A percentile compares a stretch with the other conserved stretches of the same genome.
Evolutionary conservation across 176 grass and related monocot species (phyloP).

Genomic region (Dactylis glomerata): DNA sequence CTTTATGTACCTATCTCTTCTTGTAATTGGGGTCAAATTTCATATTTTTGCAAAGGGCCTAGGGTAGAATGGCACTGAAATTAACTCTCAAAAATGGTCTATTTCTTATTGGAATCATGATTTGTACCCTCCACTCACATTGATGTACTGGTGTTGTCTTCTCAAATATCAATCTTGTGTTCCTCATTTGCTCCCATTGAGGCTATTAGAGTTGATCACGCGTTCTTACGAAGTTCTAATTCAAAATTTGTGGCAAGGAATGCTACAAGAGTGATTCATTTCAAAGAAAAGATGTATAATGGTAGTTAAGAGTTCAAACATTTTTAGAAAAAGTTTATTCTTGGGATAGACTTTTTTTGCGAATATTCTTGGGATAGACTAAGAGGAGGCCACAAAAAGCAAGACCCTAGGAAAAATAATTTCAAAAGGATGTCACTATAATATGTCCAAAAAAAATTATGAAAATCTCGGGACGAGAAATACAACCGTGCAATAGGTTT

Average conservation of each 20-base stretch:
- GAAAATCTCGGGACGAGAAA: background rate
- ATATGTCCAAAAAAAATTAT: background rate
- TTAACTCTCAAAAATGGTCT: no score
- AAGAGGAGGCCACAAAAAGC: background rate
- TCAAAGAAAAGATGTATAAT: background rate
- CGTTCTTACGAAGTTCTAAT: background rate
- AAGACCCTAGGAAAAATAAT: background rate
- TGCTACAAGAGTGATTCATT: background rate
- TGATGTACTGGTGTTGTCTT: no score
- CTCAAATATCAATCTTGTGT: no score
- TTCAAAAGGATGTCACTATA: background rate
- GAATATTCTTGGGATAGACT: background rate
- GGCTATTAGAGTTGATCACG: background rate
- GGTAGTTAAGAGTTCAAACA: background rate
- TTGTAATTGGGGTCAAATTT: no score
- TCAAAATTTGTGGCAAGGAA: background rate
- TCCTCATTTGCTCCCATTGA: background rate
- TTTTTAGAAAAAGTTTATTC: background rate
- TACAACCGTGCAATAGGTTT: background rate
- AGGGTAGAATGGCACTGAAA: no score
- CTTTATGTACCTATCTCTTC: no score
- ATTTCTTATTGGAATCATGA: no score
- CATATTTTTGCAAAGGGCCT: no score
- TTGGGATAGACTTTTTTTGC: no score
- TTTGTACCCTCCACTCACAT: no score